A percentile compares a stretch with the other conserved stretches of the same genome.
Conservation (phyloP, 2,329 filamentous ascomycete species). For the Ceratocystiopsis brevicomis region DNA sequence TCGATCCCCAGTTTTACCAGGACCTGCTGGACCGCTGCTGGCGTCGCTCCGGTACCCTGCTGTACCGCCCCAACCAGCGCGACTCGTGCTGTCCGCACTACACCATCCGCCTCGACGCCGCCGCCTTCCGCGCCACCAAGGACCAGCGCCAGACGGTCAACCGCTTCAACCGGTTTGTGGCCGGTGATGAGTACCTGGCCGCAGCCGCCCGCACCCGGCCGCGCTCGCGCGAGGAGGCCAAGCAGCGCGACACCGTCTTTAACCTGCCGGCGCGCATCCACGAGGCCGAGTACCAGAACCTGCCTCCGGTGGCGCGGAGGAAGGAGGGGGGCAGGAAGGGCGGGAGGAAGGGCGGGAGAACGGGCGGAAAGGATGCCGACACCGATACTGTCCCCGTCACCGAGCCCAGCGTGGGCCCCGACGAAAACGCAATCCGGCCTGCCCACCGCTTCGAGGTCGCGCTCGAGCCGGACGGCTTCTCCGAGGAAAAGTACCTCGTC, state of each 20-base stretch:
- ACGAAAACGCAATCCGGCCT: slow-evolving; percentile 25
- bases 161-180: slow-evolving; percentile 48
- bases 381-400: too few relatives aligned
- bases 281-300: slow-evolving; percentile 38
- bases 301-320: slow-evolving; percentile 16
- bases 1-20: slow-evolving; percentile 53
- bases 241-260: slow-evolving; percentile 47
- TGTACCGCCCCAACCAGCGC: slow-evolving; percentile 63
- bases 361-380: background rate
- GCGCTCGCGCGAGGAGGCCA: slow-evolving; percentile 44
- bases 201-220: slow-evolving; percentile 46
- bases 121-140: slow-evolving; percentile 43
- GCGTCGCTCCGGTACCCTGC: slow-evolving; percentile 51
- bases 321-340: background rate
- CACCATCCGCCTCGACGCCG: slow-evolving; percentile 54
- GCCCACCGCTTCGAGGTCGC: slow-evolving; percentile 50
- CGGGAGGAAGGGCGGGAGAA: background rate
- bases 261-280: slow-evolving; percentile 48
- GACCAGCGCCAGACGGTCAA: slow-evolving; percentile 62
- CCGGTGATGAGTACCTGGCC: slow-evolving; percentile 48
- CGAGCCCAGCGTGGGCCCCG: too few relatives aligned
- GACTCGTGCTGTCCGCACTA: slow-evolving; percentile 86
- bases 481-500: slow-evolving; percentile 54
- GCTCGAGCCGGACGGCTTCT: slow-evolving; percentile 51
- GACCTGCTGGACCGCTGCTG: slow-evolving; percentile 54